These are phyloP conservation scores for Cercospora canescens DNA, from an alignment of 2,329 filamentous ascomycete species.

Conservation along the genomic window DNA sequence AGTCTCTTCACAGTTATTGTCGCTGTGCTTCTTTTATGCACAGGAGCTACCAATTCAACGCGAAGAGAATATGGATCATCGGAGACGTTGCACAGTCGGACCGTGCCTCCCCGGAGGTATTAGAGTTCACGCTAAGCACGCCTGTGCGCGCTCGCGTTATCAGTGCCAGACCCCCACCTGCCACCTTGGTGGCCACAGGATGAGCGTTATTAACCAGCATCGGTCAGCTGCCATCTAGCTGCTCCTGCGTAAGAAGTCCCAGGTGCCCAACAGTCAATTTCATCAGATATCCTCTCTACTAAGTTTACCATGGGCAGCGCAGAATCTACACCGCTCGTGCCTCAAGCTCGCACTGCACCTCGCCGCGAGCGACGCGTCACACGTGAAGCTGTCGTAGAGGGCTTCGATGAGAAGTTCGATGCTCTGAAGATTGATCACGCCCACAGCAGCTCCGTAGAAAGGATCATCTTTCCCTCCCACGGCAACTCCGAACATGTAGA, in stretches of 20 bases:
- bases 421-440: conserved; percentile 33
- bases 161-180: background rate
- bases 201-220: background rate
- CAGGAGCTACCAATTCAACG: background rate
- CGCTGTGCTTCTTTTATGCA: background rate
- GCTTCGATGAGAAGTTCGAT: conserved; percentile 38
- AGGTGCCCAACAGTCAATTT: background rate
- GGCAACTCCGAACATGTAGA: conserved; percentile 32
- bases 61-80: background rate
- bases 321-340: conserved; percentile 23
- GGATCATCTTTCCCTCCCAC: conserved; percentile 21
- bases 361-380: conserved; percentile 20
- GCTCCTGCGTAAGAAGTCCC: background rate
- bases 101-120: background rate
- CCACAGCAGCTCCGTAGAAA: conserved; percentile 6
- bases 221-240: background rate
- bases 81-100: background rate
- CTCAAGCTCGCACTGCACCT: conserved; percentile 14
- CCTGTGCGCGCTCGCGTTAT: background rate
- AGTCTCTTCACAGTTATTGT: background rate
- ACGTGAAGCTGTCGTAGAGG: conserved; percentile 19
- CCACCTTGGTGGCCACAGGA: background rate
- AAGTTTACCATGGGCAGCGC: conserved; percentile 27
- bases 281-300: background rate
- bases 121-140: background rate